Percentiles rank a stretch among this genome's conserved stretches.
These are phyloP conservation scores for Leishmania tropica DNA, from an alignment of 208 protist species.

Conservation along the genomic window DNA sequence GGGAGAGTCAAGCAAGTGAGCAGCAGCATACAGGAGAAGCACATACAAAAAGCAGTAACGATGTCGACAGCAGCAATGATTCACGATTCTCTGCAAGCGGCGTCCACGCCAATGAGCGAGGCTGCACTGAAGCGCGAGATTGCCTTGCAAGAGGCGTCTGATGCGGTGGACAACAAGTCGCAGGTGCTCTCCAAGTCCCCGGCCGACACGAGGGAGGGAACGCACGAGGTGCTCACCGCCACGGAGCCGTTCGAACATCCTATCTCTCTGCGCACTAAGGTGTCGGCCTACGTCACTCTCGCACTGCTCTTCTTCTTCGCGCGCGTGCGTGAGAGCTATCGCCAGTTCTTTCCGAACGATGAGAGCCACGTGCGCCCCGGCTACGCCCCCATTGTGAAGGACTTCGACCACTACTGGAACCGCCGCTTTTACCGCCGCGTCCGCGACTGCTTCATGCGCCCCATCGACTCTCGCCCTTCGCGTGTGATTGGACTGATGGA, in stretches of 20 bases:
- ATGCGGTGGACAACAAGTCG: conserved; percentile 33
- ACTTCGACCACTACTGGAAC: conserved; percentile 96
- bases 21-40: neutral
- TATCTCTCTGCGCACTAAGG: conserved; percentile 38
- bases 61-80: conserved; percentile 23
- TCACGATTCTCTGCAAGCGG: conserved; percentile 17
- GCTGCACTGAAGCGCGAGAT: conserved; percentile 27
- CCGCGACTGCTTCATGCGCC: conserved; percentile 89
- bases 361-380: conserved; percentile 46
- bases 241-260: conserved; percentile 38
- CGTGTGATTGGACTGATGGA: conserved; percentile 94
- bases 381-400: conserved; percentile 95
- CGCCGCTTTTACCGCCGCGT: conserved; percentile 93
- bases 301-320: conserved; percentile 55
- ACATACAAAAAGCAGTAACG: neutral
- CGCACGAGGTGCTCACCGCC: conserved; percentile 14
- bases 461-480: conserved; percentile 93
- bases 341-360: conserved; percentile 46
- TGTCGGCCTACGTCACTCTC: conserved; percentile 71
- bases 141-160: conserved; percentile 18
- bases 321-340: conserved; percentile 57
- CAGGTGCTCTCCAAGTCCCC: conserved; percentile 23
- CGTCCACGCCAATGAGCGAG: conserved; percentile 18
- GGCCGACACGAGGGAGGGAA: neutral
- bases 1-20: neutral